phyloP scores from a whole-genome alignment of 208 protist species.

The Trichomonas gallinae region DNA sequence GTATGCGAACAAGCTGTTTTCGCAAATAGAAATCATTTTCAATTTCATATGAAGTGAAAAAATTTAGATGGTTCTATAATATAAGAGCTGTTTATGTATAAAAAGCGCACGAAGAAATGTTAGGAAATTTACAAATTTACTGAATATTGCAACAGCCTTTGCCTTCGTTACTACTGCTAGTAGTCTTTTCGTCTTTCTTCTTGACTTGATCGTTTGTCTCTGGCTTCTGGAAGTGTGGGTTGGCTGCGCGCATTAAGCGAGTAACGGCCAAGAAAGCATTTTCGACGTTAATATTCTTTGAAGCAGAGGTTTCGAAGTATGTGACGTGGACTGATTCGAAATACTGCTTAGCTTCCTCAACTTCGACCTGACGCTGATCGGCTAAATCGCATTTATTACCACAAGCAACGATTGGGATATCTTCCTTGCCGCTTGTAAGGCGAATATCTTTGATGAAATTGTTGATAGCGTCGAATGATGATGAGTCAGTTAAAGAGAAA shows the following conservation, averaged over 20 bases:
- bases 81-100: not conserved
- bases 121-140: not conserved
- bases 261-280: not conserved
- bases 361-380: not conserved
- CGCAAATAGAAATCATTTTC: too few species aligned
- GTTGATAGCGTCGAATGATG: not conserved
- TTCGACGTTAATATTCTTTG: not conserved
- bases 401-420: constrained; percentile 12
- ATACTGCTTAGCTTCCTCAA: not conserved
- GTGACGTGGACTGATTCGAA: constrained; percentile 28
- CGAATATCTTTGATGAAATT: not conserved
- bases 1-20: too few species aligned
- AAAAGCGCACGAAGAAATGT: not conserved
- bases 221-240: not conserved
- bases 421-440: not conserved
- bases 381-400: constrained; percentile 23
- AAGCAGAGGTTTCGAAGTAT: constrained; percentile 19
- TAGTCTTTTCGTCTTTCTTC: not conserved
- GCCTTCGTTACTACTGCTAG: not conserved
- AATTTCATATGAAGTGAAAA: too few species aligned
- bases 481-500: not conserved
- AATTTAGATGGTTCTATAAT: too few species aligned
- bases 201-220: not conserved
- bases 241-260: not conserved
- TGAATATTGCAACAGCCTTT: not conserved